Base-by-base conservation (phyloP, 2,329 filamentous ascomycete genomes). In the Coniochaeta hoffmannii region DNA sequence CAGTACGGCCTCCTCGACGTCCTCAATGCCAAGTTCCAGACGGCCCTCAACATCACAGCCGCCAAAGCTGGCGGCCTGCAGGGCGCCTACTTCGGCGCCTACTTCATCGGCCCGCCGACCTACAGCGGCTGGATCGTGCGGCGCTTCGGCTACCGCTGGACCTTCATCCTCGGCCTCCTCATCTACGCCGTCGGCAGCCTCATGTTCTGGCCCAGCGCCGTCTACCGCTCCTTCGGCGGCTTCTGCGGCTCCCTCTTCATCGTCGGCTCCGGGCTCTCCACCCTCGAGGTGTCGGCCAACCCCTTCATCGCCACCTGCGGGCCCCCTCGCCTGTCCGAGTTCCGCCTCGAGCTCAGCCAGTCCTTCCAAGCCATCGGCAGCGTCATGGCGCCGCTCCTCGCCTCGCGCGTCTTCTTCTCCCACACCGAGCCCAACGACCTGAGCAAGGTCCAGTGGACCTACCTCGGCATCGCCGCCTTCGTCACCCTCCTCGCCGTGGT, bases 241-340 rank as follows among this genome's bases (percentile, higher is more conserved):
- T 90, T 90, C 71, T 89, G 86, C 62, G 82, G 80, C 35, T 77
- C 73, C 59, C 80, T 88, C 61, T 89, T 90, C 68, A 79, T 90
- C 56, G 85, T 90, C 56, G 87, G 87, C 19, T 83, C 82, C 54
- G 87, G 87, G 7, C 75, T 90, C 1, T 82, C 82, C 1, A 87
- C 87, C 0, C 80, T 91, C 19, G 88, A 91, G 69, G 89, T 86
- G 0, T 85, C 85, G 2, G 87, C 87, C 4, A 89, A 90, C 68
- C 85, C 87, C 0, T 89, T 86, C 70, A 82, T 87, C 59, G 72
- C 50, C 44, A 63, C 75, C 24, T 76, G 73, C 58, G 73, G 73
- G 46, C 87, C 87, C 5, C 85, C 87, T 3, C 78, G 80, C 59
- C 88, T 86, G 67, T 82, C 86, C 3, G 86, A 88, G 64, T 69